Percentiles rank a stretch among this genome's conserved stretches.
phyloP scores from a whole-genome alignment of 768 basidiomycete genomes.

The Clavaria fumosa region DNA sequence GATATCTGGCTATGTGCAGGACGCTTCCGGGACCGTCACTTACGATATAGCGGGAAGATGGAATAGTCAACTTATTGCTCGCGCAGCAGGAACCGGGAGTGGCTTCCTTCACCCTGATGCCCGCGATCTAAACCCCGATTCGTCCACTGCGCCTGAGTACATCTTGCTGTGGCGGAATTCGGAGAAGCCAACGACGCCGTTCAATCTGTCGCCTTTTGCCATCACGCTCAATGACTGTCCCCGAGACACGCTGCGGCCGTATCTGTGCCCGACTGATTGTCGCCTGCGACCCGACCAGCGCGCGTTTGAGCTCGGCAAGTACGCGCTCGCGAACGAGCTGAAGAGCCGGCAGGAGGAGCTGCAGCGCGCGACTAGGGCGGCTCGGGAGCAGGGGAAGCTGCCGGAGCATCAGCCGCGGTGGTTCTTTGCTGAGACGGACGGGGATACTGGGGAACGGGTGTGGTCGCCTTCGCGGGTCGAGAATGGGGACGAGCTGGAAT shows the following conservation, averaged over 20 bases:
- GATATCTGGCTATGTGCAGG: constrained; percentile 73
- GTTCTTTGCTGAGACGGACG: constrained; percentile 73
- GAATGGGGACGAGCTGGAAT: constrained; percentile 48
- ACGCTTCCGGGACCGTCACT: constrained; percentile 42
- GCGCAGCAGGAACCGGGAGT: constrained; percentile 43
- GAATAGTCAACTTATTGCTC: constrained; percentile 88
- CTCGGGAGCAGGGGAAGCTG: constrained; percentile 58
- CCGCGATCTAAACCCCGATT: constrained; percentile 29
- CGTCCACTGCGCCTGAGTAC: constrained; percentile 45
- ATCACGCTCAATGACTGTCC: constrained; percentile 87
- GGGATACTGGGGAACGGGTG: constrained; percentile 79
- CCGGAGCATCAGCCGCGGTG: constrained; percentile 72
- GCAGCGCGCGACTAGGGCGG: constrained; percentile 57
- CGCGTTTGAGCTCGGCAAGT: constrained; percentile 82
- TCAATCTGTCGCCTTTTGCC: constrained; percentile 92
- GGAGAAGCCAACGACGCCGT: constrained; percentile 64
- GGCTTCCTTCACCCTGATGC: constrained; percentile 63
- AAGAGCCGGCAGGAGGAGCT: constrained; percentile 74
- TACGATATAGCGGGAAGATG: constrained; percentile 92
- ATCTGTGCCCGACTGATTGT: constrained; percentile 82
- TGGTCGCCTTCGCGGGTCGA: constrained; percentile 55
- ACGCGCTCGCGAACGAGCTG: constrained; percentile 67
- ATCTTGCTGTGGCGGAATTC: constrained; percentile 90
- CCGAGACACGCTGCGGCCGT: constrained; percentile 45
- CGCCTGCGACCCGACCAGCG: constrained; percentile 85